phyloP scores from a whole-genome alignment of 139 green algal species.

The Micractinium conductrix region DNA sequence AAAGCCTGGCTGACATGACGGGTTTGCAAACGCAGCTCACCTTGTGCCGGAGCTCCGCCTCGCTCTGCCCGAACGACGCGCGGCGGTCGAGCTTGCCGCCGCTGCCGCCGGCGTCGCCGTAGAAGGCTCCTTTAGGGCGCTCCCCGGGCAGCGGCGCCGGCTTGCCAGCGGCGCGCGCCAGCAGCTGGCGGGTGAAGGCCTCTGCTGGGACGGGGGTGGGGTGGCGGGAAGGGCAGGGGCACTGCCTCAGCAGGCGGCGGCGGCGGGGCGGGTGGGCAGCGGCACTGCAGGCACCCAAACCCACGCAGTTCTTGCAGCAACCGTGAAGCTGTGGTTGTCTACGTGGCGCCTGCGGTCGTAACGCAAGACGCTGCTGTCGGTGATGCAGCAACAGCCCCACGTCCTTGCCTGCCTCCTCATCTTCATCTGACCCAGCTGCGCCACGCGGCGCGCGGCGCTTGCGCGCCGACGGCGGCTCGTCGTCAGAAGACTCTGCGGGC shows the following conservation, averaged over 20 bases:
- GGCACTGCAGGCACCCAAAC: too few species aligned
- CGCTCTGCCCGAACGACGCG: not conserved
- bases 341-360: too few species aligned
- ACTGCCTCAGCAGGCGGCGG: too few species aligned
- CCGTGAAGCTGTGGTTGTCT: too few species aligned
- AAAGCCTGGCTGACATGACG: too few species aligned
- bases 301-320: too few species aligned
- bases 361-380: too few species aligned
- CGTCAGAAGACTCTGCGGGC: slow-evolving; percentile 3
- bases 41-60: slow-evolving; percentile 28
- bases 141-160: not conserved
- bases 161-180: not conserved
- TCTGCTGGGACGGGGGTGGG: too few species aligned
- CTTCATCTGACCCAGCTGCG: not conserved
- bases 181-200: slow-evolving; percentile 12
- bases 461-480: slow-evolving; percentile 15
- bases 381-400: too few species aligned
- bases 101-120: not conserved
- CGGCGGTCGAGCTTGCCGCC: slow-evolving; percentile 11
- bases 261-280: too few species aligned
- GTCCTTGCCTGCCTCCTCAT: slow-evolving; percentile 5
- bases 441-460: not conserved
- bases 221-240: too few species aligned
- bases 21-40: not conserved
- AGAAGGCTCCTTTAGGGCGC: not conserved